Conservation (phyloP, 768 basidiomycete species). For the Gelatoporia subvermispora region DNA sequence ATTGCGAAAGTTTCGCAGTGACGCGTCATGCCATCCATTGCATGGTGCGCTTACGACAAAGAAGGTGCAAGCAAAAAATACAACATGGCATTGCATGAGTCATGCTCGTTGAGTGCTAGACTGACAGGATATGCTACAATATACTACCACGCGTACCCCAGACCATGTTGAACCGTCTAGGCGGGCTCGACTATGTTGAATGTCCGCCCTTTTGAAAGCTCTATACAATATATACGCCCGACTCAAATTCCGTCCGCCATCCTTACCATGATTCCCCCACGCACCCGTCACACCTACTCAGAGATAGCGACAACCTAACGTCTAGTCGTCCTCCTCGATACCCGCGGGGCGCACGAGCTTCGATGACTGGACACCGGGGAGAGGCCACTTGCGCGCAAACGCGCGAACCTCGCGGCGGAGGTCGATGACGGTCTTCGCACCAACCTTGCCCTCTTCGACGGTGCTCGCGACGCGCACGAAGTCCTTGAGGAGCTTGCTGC, state of each 20-base stretch:
- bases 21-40: too few species aligned
- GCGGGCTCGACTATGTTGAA: constrained; percentile 48
- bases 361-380: constrained; percentile 74
- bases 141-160: constrained; percentile 1
- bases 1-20: too few species aligned
- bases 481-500: constrained; percentile 92
- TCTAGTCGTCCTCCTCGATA: constrained; percentile 45
- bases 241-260: background rate
- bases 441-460: constrained; percentile 64
- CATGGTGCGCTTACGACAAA: too few species aligned
- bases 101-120: too few species aligned
- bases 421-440: constrained; percentile 63
- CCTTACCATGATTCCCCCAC: constrained; percentile 3
- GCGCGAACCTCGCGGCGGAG: constrained; percentile 74
- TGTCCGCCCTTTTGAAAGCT: constrained; percentile 32
- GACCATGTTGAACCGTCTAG: constrained; percentile 22
- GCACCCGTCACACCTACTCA: background rate
- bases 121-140: constrained; percentile 5
- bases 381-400: constrained; percentile 86
- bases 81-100: too few species aligned
- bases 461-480: constrained; percentile 79
- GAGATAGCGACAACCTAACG: background rate
- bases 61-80: too few species aligned
- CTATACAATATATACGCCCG: constrained; percentile 35
- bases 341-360: constrained; percentile 53